Evolutionary conservation across 148 eudicot genomes (phyloP).

Genomic region (Pharnaceum exiguum): DNA sequence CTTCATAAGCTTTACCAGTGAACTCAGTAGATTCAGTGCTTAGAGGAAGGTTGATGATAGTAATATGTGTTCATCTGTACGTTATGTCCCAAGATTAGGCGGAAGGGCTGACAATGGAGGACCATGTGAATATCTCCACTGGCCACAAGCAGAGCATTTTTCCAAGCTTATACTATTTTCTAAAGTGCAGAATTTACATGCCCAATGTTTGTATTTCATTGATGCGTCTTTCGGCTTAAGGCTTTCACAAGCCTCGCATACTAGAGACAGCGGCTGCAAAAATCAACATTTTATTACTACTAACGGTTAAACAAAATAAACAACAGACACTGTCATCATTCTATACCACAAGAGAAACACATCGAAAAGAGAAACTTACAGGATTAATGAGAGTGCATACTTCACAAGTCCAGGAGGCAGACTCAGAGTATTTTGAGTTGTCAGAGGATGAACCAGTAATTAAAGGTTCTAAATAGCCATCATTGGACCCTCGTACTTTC

Average conservation of each 20-base stretch:
- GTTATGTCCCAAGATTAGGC: slow-evolving; percentile 46
- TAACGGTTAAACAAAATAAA: no score
- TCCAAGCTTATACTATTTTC: slow-evolving; percentile 60
- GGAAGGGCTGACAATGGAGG: slow-evolving; percentile 51
- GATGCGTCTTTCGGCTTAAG: slow-evolving; percentile 56
- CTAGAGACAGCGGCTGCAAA: slow-evolving; percentile 70
- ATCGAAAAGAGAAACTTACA: slow-evolving; percentile 34
- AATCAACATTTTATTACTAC: background rate
- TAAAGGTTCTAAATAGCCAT: no score
- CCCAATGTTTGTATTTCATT: slow-evolving; percentile 51
- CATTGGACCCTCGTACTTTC: slow-evolving; percentile 15
- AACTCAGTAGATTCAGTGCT: background rate
- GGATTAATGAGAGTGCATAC: slow-evolving; percentile 84
- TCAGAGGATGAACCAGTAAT: slow-evolving; percentile 17
- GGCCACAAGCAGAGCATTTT: slow-evolving; percentile 68
- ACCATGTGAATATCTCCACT: slow-evolving; percentile 91
- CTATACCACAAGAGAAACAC: background rate
- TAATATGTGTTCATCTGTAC: background rate
- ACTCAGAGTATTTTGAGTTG: no score
- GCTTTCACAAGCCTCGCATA: slow-evolving; percentile 67
- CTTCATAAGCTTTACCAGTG: no score
- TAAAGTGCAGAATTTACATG: slow-evolving; percentile 80
- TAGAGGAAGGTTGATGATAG: background rate
- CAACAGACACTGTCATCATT: no score
- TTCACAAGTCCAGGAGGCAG: slow-evolving; percentile 60